These are phyloP conservation scores for Limnanthes douglasii DNA, from an alignment of 345 rosid genomes.

Conservation along the genomic window DNA sequence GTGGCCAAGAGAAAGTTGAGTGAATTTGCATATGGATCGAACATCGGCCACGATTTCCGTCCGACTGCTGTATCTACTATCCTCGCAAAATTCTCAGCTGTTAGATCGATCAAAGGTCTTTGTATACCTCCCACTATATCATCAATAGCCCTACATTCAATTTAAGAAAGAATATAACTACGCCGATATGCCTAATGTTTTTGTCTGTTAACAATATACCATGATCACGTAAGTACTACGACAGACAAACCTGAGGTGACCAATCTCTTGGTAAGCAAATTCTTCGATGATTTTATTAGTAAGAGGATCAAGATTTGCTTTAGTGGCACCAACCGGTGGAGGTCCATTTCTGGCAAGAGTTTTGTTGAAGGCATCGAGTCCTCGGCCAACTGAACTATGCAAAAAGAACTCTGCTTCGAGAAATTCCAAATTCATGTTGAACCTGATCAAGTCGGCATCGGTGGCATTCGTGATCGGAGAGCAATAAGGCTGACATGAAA, in stretches of 20 bases:
- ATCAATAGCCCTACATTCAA: conserved; percentile 54
- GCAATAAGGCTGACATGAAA: conserved; percentile 1
- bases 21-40: conserved; percentile 39
- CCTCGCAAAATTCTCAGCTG: conserved; percentile 22
- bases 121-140: conserved; percentile 32
- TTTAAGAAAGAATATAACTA: too few relatives aligned
- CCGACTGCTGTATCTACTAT: conserved; percentile 39
- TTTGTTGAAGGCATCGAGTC: conserved; percentile 32
- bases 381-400: conserved; percentile 26
- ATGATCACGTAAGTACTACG: too few relatives aligned
- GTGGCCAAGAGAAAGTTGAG: conserved; percentile 41
- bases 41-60: conserved; percentile 29
- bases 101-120: conserved; percentile 40
- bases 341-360: conserved; percentile 42
- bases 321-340: conserved; percentile 26
- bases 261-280: conserved; percentile 56
- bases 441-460: conserved; percentile 28
- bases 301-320: conserved; percentile 38
- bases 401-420: conserved; percentile 48
- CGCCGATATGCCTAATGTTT: too few relatives aligned
- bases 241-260: conserved; percentile 43
- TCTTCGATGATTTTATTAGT: conserved; percentile 31
- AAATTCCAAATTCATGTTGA: conserved; percentile 55
- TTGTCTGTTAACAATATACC: not conserved
- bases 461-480: conserved; percentile 10